phyloP scores from a whole-genome alignment of 106 monocot genomes.

The Phalaenopsis equestris region DNA sequence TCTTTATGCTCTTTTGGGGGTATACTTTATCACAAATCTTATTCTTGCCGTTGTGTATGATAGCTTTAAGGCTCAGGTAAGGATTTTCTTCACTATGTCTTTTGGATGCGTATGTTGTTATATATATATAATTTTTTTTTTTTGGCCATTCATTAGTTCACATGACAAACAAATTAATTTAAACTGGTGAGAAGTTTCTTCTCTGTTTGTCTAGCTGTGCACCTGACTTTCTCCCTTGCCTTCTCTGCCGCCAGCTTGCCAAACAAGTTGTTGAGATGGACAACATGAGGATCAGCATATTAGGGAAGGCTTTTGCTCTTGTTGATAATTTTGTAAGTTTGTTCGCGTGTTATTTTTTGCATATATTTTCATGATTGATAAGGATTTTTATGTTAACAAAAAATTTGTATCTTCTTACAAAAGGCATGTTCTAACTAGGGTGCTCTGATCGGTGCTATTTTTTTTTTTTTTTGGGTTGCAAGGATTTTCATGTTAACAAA shows the following conservation, averaged over 20 bases:
- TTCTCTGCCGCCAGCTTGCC: slow-evolving; percentile 48
- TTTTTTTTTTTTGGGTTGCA: too few relatives aligned
- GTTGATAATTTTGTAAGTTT: slow-evolving; percentile 73
- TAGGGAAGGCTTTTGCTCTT: slow-evolving; percentile 80
- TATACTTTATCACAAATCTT: slow-evolving; percentile 95
- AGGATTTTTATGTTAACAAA: background rate
- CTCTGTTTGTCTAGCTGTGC: background rate
- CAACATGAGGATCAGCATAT: slow-evolving; percentile 50
- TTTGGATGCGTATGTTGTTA: background rate
- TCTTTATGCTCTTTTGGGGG: slow-evolving; percentile 82
- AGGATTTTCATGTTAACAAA: background rate
- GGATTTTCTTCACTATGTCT: slow-evolving; percentile 4
- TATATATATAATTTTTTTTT: slow-evolving; percentile 1
- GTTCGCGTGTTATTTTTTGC: background rate
- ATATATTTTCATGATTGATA: background rate
- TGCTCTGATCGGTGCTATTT: background rate
- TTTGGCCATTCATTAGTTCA: background rate
- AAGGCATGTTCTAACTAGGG: background rate
- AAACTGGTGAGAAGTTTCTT: background rate
- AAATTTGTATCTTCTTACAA: background rate
- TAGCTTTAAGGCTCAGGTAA: slow-evolving; percentile 93
- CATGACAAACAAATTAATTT: background rate
- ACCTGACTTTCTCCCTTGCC: background rate
- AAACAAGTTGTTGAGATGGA: slow-evolving; percentile 87
- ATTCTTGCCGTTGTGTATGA: slow-evolving; percentile 98